phyloP scores from a whole-genome alignment of 2,329 filamentous ascomycete species.

The Elsinoe arachidis region DNA sequence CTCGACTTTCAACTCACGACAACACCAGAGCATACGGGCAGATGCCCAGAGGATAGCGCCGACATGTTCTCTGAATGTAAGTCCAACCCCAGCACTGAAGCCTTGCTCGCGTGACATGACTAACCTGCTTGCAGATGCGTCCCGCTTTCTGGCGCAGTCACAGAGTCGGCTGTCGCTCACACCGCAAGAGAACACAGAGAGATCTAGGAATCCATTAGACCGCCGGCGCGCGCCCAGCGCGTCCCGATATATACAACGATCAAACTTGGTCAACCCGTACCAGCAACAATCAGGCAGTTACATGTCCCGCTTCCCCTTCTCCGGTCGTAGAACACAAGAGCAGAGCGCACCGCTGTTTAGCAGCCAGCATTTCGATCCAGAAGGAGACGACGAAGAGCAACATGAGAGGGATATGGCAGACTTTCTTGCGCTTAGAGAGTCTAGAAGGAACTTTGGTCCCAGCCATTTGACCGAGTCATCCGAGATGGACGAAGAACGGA shows the following conservation, averaged over 20 bases:
- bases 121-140: conserved; percentile 61
- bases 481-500: conserved; percentile 62
- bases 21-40: neutral
- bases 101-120: conserved; percentile 33
- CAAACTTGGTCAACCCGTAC: conserved; percentile 62
- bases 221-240: conserved; percentile 39
- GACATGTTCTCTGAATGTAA: conserved; percentile 84
- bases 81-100: conserved; percentile 28
- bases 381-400: conserved; percentile 89
- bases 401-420: conserved; percentile 88
- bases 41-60: neutral
- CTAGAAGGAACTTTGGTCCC: conserved; percentile 76
- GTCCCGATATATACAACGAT: conserved; percentile 42
- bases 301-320: conserved; percentile 68
- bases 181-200: conserved; percentile 35
- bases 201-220: conserved; percentile 40
- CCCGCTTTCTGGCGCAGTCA: conserved; percentile 90
- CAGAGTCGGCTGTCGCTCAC: conserved; percentile 78
- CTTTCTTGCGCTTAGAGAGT: conserved; percentile 82
- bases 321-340: conserved; percentile 59
- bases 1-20: no score
- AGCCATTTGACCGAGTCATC: conserved; percentile 78
- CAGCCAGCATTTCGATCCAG: conserved; percentile 77
- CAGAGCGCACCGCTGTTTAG: conserved; percentile 84
- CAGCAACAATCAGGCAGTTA: conserved; percentile 56